A percentile compares a stretch with the other conserved stretches of the same genome.
Evolutionary conservation across 257 asterid genomes (phyloP).

Genomic region (Solanum sejunctum): DNA sequence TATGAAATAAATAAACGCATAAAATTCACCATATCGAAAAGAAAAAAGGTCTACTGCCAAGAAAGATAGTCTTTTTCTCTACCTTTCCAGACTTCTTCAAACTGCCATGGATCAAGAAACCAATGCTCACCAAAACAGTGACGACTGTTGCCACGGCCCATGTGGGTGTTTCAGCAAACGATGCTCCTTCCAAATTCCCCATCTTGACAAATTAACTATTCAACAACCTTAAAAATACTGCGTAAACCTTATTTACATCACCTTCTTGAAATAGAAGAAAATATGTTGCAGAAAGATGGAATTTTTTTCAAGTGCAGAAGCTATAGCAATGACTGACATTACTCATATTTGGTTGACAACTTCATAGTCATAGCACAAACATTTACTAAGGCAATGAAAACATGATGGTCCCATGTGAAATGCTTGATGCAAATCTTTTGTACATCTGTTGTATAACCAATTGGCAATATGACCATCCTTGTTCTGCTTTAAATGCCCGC

Average conservation of each 20-base stretch:
- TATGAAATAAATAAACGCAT: not conserved
- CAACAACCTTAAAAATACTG: not conserved
- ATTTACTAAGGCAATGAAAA: slow-evolving; percentile 2
- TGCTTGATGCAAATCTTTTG: not conserved
- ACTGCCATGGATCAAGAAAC: slow-evolving; percentile 24
- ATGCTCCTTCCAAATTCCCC: slow-evolving; percentile 18
- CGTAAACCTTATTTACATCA: not conserved
- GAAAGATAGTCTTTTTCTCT: not conserved
- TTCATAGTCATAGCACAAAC: not conserved
- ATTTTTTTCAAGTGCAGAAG: not conserved
- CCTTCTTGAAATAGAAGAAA: not conserved
- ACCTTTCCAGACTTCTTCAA: slow-evolving; percentile 25
- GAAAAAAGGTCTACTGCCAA: not conserved
- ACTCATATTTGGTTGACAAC: not conserved
- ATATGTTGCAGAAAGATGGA: not conserved
- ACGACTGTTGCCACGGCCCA: slow-evolving; percentile 37
- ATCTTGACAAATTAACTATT: not conserved
- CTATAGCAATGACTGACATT: not conserved
- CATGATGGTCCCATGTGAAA: slow-evolving; percentile 14
- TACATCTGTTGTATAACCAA: not conserved
- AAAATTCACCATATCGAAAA: not conserved
- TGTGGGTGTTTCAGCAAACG: slow-evolving; percentile 33
- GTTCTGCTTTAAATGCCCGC: not conserved
- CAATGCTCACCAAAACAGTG: slow-evolving; percentile 16
- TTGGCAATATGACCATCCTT: not conserved